Conservation (phyloP, 768 basidiomycete species). For the Termitomyces sp. region DNA sequence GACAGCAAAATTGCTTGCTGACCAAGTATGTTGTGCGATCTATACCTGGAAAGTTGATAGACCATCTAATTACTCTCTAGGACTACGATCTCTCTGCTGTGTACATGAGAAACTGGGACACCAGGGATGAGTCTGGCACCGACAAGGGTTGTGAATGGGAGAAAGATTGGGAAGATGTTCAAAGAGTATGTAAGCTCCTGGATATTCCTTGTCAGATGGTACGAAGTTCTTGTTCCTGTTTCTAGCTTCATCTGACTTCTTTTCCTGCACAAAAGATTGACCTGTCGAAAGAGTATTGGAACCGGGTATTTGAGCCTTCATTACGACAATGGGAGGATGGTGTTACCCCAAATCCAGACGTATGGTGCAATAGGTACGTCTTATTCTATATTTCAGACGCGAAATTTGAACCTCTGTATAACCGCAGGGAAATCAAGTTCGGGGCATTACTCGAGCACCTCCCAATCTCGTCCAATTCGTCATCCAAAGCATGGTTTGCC, state of each 20-base stretch:
- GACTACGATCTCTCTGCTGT: constrained; percentile 83
- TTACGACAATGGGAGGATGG: constrained; percentile 75
- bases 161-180: constrained; percentile 91
- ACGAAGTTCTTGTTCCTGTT: constrained; percentile 7
- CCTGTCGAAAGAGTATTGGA: constrained; percentile 90
- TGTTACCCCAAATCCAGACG: constrained; percentile 87
- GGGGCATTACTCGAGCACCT: constrained; percentile 73
- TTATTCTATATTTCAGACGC: not conserved
- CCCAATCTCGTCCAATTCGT: constrained; percentile 20
- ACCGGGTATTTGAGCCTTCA: constrained; percentile 84
- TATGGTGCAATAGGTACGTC: constrained; percentile 80
- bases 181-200: constrained; percentile 67
- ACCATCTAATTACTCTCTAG: constrained; percentile 28
- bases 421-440: constrained; percentile 35
- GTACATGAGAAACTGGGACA: constrained; percentile 97
- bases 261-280: constrained; percentile 58
- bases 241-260: constrained; percentile 1
- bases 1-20: constrained; percentile 69
- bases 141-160: constrained; percentile 95
- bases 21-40: constrained; percentile 41
- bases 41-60: not conserved
- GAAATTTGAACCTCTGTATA: not conserved
- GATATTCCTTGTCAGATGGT: constrained; percentile 79
- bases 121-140: constrained; percentile 72
- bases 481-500: constrained; percentile 61